phyloP scores from a whole-genome alignment of 2,329 filamentous ascomycete genomes.

The Fusarium sp. region DNA sequence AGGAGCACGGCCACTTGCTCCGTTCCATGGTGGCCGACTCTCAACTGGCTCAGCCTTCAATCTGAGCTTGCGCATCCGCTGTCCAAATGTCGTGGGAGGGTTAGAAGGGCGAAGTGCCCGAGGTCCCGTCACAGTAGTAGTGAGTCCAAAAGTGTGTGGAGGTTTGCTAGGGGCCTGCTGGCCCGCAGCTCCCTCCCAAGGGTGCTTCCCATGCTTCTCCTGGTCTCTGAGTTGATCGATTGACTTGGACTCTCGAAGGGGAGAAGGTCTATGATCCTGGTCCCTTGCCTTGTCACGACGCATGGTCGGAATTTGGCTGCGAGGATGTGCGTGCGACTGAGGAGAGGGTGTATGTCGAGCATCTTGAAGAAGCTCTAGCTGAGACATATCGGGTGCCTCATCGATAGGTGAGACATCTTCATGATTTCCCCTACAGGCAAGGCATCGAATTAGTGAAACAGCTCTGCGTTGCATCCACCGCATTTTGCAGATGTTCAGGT shows the following conservation, averaged over 20 bases:
- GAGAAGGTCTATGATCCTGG: conserved; percentile 52
- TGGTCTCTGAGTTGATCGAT: conserved; percentile 36
- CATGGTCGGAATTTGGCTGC: conserved; percentile 64
- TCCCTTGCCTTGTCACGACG: conserved; percentile 63
- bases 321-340: conserved; percentile 34
- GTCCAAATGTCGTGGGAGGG: conserved; percentile 47
- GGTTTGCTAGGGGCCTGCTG: conserved; percentile 6
- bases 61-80: conserved; percentile 51
- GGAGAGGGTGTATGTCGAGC: conserved; percentile 25
- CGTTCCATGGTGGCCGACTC: conserved; percentile 74
- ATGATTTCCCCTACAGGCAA: conserved; percentile 41
- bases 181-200: conserved; percentile 35
- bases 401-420: conserved; percentile 67
- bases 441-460: conserved; percentile 38
- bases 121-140: conserved; percentile 44
- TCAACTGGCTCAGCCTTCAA: conserved; percentile 54
- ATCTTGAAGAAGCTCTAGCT: conserved; percentile 40
- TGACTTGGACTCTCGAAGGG: conserved; percentile 54
- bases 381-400: conserved; percentile 54
- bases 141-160: conserved; percentile 35
- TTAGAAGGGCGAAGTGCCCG: conserved; percentile 40
- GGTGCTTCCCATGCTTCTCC: conserved; percentile 20
- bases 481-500: conserved; percentile 17
- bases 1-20: conserved; percentile 75
- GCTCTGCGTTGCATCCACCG: conserved; percentile 16